Base-by-base conservation (phyloP, 108 stramenopile species). In the Nitzschia inconspicua region DNA sequence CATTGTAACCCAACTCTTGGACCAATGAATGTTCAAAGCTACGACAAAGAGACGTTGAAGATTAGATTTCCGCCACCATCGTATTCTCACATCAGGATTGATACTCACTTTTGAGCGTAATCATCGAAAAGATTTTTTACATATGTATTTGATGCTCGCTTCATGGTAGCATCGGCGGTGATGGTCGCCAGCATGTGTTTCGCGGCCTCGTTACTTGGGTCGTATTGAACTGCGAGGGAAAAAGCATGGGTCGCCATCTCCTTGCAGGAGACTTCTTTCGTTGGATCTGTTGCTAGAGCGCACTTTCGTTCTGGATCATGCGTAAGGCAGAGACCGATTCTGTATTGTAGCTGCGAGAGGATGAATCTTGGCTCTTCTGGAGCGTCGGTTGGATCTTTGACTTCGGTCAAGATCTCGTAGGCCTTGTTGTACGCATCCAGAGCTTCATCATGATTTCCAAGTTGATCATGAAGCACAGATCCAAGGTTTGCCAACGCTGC, bases 91-190 rank as follows among this genome's bases (percentile, higher is more conserved):
- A 29, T 27, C 13, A 1, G 27, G 43, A 43, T 5, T 27, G 14
- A 9, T 19, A 73, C 80, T 71, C 48, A 82, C 80, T 79, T 78
- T 23, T 54, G 37, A 1, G 87, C 87, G 65, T 88, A 88, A 13
- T 72, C 81, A 44, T 88, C 87, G 66, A 88, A 88, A 9, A 88
- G 59, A 23, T 44, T 44, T 44, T 79, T 62, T 0, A 88, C 74
- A 16, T 80, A 82, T 0, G 43, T 35, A 70, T 84, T 84, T 9
- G 83, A 79, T 3, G 83, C 80, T 56, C 81, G 76, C 10, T 73
- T 80, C 76, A 88, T 80, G 53, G 81, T 83, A n/a, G 87, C 87
- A 80, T 88, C 87, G 4, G 87, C 81, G 11, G 87, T 88, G 22
- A 83, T 46, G 28, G 79, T 68, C 6, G 78, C 80, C n/a, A 88